Evolutionary conservation across 495 filamentous ascomycete genomes (phyloP).

Genomic region (Neurospora intermedia): DNA sequence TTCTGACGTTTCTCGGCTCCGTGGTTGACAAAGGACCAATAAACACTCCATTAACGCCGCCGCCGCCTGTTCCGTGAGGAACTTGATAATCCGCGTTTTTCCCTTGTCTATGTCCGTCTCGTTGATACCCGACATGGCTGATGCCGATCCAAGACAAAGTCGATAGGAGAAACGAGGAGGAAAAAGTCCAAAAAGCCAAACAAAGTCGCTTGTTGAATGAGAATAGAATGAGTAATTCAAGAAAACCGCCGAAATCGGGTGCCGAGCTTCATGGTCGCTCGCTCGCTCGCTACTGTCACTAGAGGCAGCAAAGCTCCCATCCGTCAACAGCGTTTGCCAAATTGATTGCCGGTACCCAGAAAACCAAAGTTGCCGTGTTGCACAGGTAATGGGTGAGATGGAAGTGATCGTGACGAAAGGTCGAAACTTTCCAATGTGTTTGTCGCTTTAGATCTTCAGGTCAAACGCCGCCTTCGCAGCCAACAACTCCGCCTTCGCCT

Average conservation of each 20-base stretch:
- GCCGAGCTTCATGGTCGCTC: neutral
- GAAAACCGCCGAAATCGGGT: neutral
- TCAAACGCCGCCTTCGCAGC: constrained; percentile 11
- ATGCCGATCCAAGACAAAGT: neutral
- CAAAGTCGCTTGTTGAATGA: neutral
- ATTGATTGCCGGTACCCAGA: neutral
- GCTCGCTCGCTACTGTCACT: neutral
- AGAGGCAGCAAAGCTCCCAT: neutral
- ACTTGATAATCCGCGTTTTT: neutral
- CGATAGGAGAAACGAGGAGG: neutral
- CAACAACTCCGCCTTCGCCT: constrained; percentile 28
- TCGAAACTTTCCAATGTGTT: neutral
- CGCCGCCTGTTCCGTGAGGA: neutral
- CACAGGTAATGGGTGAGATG: neutral
- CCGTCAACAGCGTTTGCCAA: neutral
- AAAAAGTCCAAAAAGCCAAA: neutral
- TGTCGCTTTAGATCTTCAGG: neutral
- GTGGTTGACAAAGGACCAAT: neutral
- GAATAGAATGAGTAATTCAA: neutral
- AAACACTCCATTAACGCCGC: neutral
- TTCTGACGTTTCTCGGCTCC: neutral
- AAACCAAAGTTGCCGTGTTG: neutral
- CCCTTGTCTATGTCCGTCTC: neutral
- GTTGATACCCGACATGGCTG: neutral
- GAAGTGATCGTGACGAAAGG: neutral